Percentiles rank a stretch among this genome's conserved stretches.
These are phyloP conservation scores for Bruguiera gymnorhiza DNA, from an alignment of 345 rosid genomes.

Conservation along the genomic window DNA sequence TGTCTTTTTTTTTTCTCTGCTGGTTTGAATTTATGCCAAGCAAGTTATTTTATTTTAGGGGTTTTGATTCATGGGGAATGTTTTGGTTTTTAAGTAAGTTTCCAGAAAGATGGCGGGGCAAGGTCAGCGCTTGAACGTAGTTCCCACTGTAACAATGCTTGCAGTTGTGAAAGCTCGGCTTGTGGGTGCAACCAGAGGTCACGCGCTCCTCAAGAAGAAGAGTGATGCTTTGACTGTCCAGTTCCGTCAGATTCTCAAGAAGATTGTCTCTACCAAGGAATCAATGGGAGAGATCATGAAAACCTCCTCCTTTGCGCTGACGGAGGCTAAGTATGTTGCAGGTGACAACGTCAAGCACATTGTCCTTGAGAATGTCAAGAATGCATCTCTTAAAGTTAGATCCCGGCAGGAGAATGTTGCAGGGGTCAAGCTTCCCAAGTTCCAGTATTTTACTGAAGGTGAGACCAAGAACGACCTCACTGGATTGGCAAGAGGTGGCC, in stretches of 20 bases:
- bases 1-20: too few species aligned
- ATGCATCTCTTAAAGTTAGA: slow-evolving; percentile 75
- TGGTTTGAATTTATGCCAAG: too few species aligned
- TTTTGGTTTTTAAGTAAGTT: slow-evolving; percentile 8
- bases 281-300: slow-evolving; percentile 93
- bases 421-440: slow-evolving; percentile 88
- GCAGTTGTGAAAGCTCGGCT: slow-evolving; percentile 78
- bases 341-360: slow-evolving; percentile 81
- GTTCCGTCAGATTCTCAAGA: slow-evolving; percentile 79
- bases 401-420: slow-evolving; percentile 79
- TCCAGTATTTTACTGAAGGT: slow-evolving; percentile 73
- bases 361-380: slow-evolving; percentile 80
- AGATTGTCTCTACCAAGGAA: slow-evolving; percentile 74
- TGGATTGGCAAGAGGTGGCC: slow-evolving; percentile 94
- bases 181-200: slow-evolving; percentile 89
- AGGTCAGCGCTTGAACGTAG: slow-evolving; percentile 74
- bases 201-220: slow-evolving; percentile 94
- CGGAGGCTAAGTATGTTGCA: slow-evolving; percentile 82
- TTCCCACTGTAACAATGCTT: slow-evolving; percentile 85
- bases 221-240: slow-evolving; percentile 94
- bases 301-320: slow-evolving; percentile 70
- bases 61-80: background rate
- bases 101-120: slow-evolving; percentile 68
- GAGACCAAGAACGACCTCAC: slow-evolving; percentile 90
- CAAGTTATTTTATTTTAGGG: background rate